These are phyloP conservation scores for Pulveroboletus ravenelii DNA, from an alignment of 768 basidiomycete genomes.

Conservation along the genomic window DNA sequence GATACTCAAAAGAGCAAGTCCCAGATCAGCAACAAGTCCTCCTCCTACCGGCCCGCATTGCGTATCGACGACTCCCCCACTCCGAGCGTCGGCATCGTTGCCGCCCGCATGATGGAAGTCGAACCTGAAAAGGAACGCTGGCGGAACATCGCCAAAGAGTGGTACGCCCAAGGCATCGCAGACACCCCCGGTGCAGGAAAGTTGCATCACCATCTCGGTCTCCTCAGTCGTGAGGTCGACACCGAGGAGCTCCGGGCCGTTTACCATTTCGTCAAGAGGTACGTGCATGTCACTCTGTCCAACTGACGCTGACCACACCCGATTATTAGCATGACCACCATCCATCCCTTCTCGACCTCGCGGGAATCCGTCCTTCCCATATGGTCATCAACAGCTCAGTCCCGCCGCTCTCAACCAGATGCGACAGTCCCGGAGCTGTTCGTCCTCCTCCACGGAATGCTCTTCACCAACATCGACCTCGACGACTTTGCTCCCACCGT, in stretches of 20 bases:
- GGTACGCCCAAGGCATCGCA: conserved; percentile 85
- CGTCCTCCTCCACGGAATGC: conserved; percentile 91
- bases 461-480: conserved; percentile 92
- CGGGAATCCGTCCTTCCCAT: conserved; percentile 85
- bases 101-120: conserved; percentile 75
- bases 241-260: conserved; percentile 78
- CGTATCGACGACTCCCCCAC: conserved; percentile 61
- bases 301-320: conserved; percentile 4
- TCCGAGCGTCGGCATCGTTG: conserved; percentile 81
- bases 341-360: conserved; percentile 82
- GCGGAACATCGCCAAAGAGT: conserved; percentile 83
- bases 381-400: conserved; percentile 68
- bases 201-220: conserved; percentile 89
- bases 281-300: conserved; percentile 16
- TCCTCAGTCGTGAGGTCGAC: conserved; percentile 79
- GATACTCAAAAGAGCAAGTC: conserved; percentile 37
- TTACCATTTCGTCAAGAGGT: conserved; percentile 97
- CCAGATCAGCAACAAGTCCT: conserved; percentile 19
- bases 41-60: conserved; percentile 47
- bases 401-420: conserved; percentile 72
- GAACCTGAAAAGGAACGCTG: conserved; percentile 91
- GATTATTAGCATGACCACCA: conserved; percentile 72
- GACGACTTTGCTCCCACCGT: conserved; percentile 85
- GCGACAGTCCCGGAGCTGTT: conserved; percentile 75
- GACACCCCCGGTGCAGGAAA: conserved; percentile 93